Base-by-base conservation (phyloP, 192 early-diverging fungal species). In the Glomus cerebriforme region DNA sequence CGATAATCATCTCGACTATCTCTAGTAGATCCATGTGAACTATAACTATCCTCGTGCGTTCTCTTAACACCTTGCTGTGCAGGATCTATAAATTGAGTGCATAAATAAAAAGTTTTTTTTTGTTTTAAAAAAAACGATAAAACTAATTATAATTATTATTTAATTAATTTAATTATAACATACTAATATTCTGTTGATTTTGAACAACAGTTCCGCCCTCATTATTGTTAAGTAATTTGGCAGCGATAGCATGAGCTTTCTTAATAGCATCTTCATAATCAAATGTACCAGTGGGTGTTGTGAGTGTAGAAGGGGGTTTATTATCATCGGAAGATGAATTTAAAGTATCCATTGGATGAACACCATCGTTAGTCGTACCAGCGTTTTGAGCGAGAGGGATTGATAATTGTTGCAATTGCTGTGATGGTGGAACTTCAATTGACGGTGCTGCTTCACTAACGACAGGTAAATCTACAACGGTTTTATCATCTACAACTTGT, bases 231-330 rank as follows among this genome's bases (percentile, higher is more conserved):
- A 82, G 82, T 7, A 94, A 83, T 78, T 91, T 90, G 19, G 91
- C 92, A 37, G 95, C 95, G 68, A 94, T 93, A 2, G 92, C 92
- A 66, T 92, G 92, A 13, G 92, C 95, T 79, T 91, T 92, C 66
- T 91, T 88, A 66, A 96, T 70, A 1, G 91, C 95, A 68, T 86
- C 85, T 29, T 84, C 88, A 80, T 91, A 93, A 65, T 91, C 88
- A n/a, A 90, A 84, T 22, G 81, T 7, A 35, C 35, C 75, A 27
- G 75, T 26, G 7, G 32, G 32, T 47, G 75, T 24, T 17, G 75
- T 63, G 29, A 77, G 75, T 64, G 75, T 47, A 45, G 75, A 32
- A 24, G 75, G 63, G 4, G 75, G 75, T 47, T 35, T 17, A 45
- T 65, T 39, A 5, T 77, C 45, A 7, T 1, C n/a, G 43, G 58